Conservation (phyloP, 139 green algal species). For the Raphidocelis subcapitata region DNA sequence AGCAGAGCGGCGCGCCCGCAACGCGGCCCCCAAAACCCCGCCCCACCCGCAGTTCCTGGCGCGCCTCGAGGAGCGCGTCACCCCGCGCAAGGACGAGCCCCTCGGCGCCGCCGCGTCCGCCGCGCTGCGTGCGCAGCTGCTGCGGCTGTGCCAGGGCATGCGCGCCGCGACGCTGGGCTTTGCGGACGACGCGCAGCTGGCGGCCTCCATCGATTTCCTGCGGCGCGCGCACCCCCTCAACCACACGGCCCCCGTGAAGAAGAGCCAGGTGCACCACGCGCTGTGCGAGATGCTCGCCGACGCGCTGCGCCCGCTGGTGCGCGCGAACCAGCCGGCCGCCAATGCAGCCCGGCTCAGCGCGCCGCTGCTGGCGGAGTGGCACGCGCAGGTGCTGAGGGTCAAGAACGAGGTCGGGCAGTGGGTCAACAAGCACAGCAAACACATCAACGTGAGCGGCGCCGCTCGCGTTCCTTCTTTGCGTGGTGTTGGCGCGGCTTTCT, state of each 20-base stretch:
- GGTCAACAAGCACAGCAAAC: constrained; percentile 69
- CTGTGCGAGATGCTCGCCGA: constrained; percentile 76
- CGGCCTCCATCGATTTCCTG: constrained; percentile 57
- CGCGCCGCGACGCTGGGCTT: constrained; percentile 40
- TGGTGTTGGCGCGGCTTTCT: too few species aligned
- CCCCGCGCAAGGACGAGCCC: constrained; percentile 10
- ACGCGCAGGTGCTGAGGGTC: constrained; percentile 24
- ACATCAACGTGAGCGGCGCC: constrained; percentile 63
- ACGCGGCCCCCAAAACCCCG: too few species aligned
- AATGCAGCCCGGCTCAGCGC: constrained; percentile 10
- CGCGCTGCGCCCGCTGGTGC: constrained; percentile 70
- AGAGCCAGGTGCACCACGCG: constrained; percentile 71
- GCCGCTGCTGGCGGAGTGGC: constrained; percentile 32
- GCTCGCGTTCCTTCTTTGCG: too few species aligned
- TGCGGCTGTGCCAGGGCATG: constrained; percentile 36
- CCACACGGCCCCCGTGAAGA: constrained; percentile 72
- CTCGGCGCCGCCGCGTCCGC: not conserved
- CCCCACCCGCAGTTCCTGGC: constrained; percentile 28
- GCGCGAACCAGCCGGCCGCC: constrained; percentile 53
- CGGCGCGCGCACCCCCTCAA: constrained; percentile 60
- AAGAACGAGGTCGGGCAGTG: constrained; percentile 44
- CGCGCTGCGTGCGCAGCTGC: constrained; percentile 2
- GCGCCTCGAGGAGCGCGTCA: constrained; percentile 53
- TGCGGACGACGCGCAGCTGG: constrained; percentile 39
- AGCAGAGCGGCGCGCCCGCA: too few species aligned